phyloP scores from a whole-genome alignment of 345 rosid genomes.

The Arabidopsis suecica region DNA sequence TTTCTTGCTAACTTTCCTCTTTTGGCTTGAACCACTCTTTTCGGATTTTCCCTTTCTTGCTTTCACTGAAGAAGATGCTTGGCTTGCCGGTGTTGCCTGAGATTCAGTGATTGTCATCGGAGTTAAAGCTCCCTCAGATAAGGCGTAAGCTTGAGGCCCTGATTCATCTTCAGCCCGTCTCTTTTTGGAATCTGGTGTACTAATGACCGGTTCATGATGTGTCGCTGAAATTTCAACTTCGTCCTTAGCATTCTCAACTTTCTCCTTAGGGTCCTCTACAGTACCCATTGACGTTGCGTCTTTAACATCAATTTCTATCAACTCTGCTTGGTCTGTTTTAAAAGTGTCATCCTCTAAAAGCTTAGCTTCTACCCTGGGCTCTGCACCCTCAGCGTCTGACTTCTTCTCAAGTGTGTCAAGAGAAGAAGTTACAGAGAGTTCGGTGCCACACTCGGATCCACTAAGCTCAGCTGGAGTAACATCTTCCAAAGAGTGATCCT shows the following conservation, averaged over 20 bases:
- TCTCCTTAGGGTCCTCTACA: conserved; percentile 46
- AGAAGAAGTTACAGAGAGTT: conserved; percentile 86
- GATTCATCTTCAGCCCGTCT: conserved; percentile 48
- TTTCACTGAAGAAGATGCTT: conserved; percentile 62
- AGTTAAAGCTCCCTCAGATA: conserved; percentile 68
- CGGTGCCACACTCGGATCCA: conserved; percentile 90
- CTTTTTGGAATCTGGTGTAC: conserved; percentile 54
- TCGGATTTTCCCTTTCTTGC: conserved; percentile 55
- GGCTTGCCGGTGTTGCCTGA: conserved; percentile 87
- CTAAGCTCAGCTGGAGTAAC: conserved; percentile 49
- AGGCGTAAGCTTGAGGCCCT: conserved; percentile 30
- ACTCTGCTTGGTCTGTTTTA: conserved; percentile 41
- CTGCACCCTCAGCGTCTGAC: conserved; percentile 59
- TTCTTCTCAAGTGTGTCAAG: conserved; percentile 79
- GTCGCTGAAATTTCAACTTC: conserved; percentile 43
- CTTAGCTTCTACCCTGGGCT: conserved; percentile 51
- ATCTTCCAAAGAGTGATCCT: conserved; percentile 50
- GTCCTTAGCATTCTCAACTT: conserved; percentile 40
- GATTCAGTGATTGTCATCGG: conserved; percentile 70
- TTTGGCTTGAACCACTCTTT: conserved; percentile 61
- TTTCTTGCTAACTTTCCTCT: conserved; percentile 65
- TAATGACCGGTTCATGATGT: conserved; percentile 47
- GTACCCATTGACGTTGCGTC: conserved; percentile 31
- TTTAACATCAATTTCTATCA: conserved; percentile 49
- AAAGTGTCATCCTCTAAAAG: conserved; percentile 46